Base-by-base conservation (phyloP, 352 stramenopile species). In the Pythium insidiosum region DNA sequence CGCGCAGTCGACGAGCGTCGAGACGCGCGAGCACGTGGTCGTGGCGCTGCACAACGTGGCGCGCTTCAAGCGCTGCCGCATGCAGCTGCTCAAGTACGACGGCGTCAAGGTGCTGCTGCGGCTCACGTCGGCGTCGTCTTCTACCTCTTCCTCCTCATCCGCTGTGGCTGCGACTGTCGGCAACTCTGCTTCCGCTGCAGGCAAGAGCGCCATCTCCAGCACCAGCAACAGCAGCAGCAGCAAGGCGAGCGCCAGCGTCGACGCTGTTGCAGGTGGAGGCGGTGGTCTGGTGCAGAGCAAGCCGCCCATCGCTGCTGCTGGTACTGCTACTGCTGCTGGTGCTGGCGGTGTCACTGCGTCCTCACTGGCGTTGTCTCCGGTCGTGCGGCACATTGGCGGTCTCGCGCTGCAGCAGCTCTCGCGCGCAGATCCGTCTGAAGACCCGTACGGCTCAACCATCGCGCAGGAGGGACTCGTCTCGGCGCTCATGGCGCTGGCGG, bases 81-180 rank as follows among this genome's bases (percentile, higher is more conserved):
- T 67, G 44, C 69, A 87, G 21, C 44, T 92, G 21, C 70, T 89
- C 56, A 80, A 82, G 54, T 55, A 86, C 47, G 74, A 92, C 41
- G 79, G 65, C n/a, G 73, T 88, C n/a, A 85, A 84, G 44, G 63
- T 67, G 26, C 54, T 88, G 13, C 48, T 89, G 13, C 58, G 62
- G 1, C 61, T 88, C 15, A 71, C 60, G 1, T 70, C 61, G 11
- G 75, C 25, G 22, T n/a, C n/a, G n/a, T n/a, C n/a, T n/a, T n/a
- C n/a, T n/a, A n/a, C n/a, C n/a, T n/a, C n/a, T n/a, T n/a, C n/a
- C n/a, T n/a, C n/a, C n/a, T n/a, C n/a, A n/a, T n/a, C n/a, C n/a
- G n/a, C n/a, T n/a, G n/a, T n/a, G n/a, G n/a, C n/a, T n/a, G n/a
- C n/a, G n/a, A n/a, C n/a, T n/a, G n/a, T n/a, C n/a, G n/a, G n/a